Conservation (phyloP, 257 asterid species). For the Anisodus acutangulus region DNA sequence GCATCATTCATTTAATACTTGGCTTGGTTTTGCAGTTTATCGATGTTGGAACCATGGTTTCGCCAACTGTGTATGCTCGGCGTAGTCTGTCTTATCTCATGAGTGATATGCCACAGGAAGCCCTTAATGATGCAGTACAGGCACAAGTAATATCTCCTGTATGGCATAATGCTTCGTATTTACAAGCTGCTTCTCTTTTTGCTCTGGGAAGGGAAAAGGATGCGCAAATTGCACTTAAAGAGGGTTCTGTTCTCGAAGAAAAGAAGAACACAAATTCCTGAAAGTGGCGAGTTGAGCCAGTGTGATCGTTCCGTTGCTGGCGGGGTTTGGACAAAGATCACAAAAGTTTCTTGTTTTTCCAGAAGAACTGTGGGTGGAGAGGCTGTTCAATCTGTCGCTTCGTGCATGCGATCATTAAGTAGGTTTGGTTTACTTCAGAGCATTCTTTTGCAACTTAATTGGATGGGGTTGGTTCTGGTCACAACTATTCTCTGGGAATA, state of each 20-base stretch:
- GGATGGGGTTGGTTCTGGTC: constrained; percentile 37
- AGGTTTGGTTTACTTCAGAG: constrained; percentile 23
- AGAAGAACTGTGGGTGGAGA: neutral
- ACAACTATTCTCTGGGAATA: constrained; percentile 33
- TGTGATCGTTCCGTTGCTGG: constrained; percentile 26
- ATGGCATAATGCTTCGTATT: constrained; percentile 83
- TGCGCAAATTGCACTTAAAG: constrained; percentile 80
- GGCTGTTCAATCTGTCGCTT: constrained; percentile 24
- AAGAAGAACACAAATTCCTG: constrained; percentile 52
- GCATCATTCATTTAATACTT: constrained; percentile 6
- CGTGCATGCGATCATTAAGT: constrained; percentile 1
- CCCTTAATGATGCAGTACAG: constrained; percentile 86
- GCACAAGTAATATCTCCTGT: constrained; percentile 77
- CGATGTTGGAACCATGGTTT: constrained; percentile 52
- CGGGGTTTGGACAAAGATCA: constrained; percentile 10
- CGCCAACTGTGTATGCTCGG: constrained; percentile 56
- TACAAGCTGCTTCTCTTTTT: constrained; percentile 85
- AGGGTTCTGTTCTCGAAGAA: constrained; percentile 79
- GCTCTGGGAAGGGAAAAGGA: constrained; percentile 79
- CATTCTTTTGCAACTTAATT: constrained; percentile 34
- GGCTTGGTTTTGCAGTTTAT: constrained; percentile 42
- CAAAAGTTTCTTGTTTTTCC: neutral
- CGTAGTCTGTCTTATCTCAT: constrained; percentile 69
- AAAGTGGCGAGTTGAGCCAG: constrained; percentile 26
- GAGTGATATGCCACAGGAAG: constrained; percentile 77